Percentiles rank a stretch among this genome's conserved stretches.
phyloP scores from a whole-genome alignment of 1,284 basidiomycete genomes.

The Cutaneotrichosporon arboriforme region DNA sequence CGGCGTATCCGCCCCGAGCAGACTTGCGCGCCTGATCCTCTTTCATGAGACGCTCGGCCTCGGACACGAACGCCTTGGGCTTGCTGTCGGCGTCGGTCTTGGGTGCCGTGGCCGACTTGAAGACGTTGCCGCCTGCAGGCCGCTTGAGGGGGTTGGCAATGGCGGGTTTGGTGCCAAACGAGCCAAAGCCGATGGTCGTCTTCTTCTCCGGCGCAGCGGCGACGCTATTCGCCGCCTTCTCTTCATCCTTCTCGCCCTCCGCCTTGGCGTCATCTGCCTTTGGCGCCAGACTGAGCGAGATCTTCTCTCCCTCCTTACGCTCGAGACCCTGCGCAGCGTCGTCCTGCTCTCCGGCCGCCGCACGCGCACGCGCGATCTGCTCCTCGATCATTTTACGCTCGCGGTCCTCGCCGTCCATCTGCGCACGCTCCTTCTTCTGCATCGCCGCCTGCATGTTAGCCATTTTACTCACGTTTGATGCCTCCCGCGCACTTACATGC shows the following conservation, averaged over 20 bases:
- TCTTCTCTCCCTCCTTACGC: constrained; percentile 57
- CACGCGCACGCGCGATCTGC: constrained; percentile 81
- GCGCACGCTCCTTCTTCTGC: constrained; percentile 84
- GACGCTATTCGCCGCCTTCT: constrained; percentile 12
- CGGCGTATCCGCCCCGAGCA: constrained; percentile 2
- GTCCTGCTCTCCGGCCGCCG: constrained; percentile 28
- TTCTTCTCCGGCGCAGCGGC: constrained; percentile 8
- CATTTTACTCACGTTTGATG: neutral
- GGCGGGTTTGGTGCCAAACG: constrained; percentile 26
- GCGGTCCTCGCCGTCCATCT: constrained; percentile 89
- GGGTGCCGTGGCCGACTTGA: constrained; percentile 56
- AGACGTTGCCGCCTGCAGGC: constrained; percentile 56
- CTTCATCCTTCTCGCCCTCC: constrained; percentile 21
- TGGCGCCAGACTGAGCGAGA: constrained; percentile 39
- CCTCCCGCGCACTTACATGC: constrained; percentile 56
- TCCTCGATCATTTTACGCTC: constrained; percentile 84
- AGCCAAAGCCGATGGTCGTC: constrained; percentile 3
- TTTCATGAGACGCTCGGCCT: constrained; percentile 74
- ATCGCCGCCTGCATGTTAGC: constrained; percentile 62
- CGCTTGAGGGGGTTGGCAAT: constrained; percentile 45
- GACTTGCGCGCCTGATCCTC: constrained; percentile 79
- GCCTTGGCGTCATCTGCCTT: constrained; percentile 23
- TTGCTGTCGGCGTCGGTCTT: constrained; percentile 52
- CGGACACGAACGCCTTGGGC: constrained; percentile 58
- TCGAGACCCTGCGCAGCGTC: constrained; percentile 56